Evolutionary conservation across 768 basidiomycete genomes (phyloP), one percentile per base, ranked within the genome.

Genomic region (Clavulina sp.): DNA sequence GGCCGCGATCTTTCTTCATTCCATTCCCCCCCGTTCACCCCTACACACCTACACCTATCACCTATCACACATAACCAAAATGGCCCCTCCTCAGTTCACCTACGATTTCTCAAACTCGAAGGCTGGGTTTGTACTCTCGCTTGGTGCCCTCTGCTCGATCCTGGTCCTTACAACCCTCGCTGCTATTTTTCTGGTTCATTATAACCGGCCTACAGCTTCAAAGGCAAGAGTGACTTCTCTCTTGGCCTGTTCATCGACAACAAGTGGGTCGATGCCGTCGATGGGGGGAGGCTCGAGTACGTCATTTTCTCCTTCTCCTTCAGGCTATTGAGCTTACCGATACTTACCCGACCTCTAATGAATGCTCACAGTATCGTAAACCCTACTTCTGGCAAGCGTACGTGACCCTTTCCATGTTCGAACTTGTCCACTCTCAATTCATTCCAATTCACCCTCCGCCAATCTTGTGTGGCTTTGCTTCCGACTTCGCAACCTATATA

Each of bases 211-310:
- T n/a, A 54, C 18, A 21, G 4, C n/a, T 56, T 57, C 41, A 21
- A 47, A 30, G 53, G 53, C 4, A 55, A 54, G 28, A 9, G 54
- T 3, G 47, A 44, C 46, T 53, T 83, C 55, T 66, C 68, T 58
- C 81, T 81, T 2, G 81, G 83, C 29, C 59, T 85, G 51, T 86
- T 78, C 69, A 83, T 88, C 61, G 69, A 75, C 59, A 78, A 78
- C 56, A 61, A 83, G 63, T 87, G 74, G 59, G 66, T 74, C 13
- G 75, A 77, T 32, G 76, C 78, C 19, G 68, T 70, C 19, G 66
- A 73, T 4, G 63, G 66, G 1, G 72, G 68, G n/a, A 74, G 72
- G n/a, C 79, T 86, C 60, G 79, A 83, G 82, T 84, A 59, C 61
- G 80, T 38, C n/a, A n/a, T 38, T 38, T 13, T 9, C 13, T 46